Evolutionary conservation across 306 rosid genomes (phyloP), one percentile per base, ranked within the genome.

Genomic region (Biancaea sappan): DNA sequence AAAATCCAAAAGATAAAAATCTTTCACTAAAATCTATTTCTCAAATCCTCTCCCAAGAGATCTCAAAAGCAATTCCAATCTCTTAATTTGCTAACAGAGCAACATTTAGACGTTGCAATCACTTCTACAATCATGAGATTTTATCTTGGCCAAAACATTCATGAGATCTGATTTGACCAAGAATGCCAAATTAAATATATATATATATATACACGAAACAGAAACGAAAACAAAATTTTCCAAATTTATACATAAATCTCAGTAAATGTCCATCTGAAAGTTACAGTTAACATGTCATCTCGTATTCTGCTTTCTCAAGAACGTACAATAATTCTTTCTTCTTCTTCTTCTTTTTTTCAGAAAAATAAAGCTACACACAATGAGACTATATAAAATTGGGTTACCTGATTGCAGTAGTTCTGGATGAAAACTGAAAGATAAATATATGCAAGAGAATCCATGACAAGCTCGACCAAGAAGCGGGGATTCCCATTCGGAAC

Each of bases 361-460:
- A 32, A 6, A 46, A 67, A 18, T 16, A 50, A 51, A 48, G n/a
- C 18, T 19, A 21, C 24, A 21, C 8, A 8, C 1, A 31, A 50
- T 4, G 13, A 13, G 24, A 14, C 2, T 18, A 5, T 2, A 18
- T 16, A 1, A 34, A 37, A 19, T 31, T 34, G 21, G 35, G 54
- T 44, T 26, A 73, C 83, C 83, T 82, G 80, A 82, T 74, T 50
- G 83, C 86, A 25, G 71, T 53, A 40, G 60, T 56, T 78, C 44
- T 62, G 2, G 52, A 41, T 5, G 70, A 46, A 60, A 82, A 69
- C 46, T 61, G 79, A 61, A 74, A 44, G 70, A 82, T 16, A 16
- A 82, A 68, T 3, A 82, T 40, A 19, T 68, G 41, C 18, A 53
- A 40, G 18, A 73, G 58, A 22, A 82, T 47, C 77, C 64, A 11